These are phyloP conservation scores for Ophiocordyceps sinensis DNA, from an alignment of 2,329 filamentous ascomycete species.

Conservation along the genomic window DNA sequence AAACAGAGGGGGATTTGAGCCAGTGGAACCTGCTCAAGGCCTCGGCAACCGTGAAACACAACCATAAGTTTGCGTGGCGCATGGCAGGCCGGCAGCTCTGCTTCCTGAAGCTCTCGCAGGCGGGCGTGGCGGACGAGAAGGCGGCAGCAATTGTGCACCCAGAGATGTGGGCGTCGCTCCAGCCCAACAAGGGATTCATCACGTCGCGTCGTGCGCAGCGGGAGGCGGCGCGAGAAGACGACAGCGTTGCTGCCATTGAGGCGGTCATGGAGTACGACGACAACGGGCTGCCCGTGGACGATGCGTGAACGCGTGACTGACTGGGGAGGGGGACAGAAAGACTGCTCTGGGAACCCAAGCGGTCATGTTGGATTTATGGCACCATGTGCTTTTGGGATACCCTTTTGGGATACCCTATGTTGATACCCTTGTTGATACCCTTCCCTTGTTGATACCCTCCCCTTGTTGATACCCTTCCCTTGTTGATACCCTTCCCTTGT, in stretches of 20 bases:
- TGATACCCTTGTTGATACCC: too few species aligned
- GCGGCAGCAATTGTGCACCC: conserved; percentile 19
- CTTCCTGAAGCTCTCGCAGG: conserved; percentile 26
- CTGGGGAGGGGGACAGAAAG: background rate
- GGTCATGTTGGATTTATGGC: too few species aligned
- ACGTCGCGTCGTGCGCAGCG: conserved; percentile 7
- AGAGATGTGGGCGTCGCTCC: conserved; percentile 19
- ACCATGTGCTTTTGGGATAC: too few species aligned
- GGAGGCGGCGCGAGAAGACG: conserved; percentile 1
- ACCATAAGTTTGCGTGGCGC: conserved; percentile 26
- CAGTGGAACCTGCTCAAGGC: conserved; percentile 37
- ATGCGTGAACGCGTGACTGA: conserved; percentile 5
- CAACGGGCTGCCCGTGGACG: conserved; percentile 11
- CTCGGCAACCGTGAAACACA: conserved; percentile 28
- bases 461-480: too few species aligned
- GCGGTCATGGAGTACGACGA: conserved; percentile 6
- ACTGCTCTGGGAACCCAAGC: conserved; percentile 2
- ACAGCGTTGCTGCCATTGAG: background rate
- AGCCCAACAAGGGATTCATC: conserved; percentile 20
- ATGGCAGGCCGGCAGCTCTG: conserved; percentile 34
- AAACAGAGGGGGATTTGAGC: conserved; percentile 14
- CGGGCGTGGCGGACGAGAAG: background rate
- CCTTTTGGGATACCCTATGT: too few species aligned
- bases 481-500: too few species aligned
- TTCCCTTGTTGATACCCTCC: too few species aligned